Percentiles rank a stretch among this genome's conserved stretches.
Conservation (phyloP, 73 alveolate species). For the Paramecium bursaria region DNA sequence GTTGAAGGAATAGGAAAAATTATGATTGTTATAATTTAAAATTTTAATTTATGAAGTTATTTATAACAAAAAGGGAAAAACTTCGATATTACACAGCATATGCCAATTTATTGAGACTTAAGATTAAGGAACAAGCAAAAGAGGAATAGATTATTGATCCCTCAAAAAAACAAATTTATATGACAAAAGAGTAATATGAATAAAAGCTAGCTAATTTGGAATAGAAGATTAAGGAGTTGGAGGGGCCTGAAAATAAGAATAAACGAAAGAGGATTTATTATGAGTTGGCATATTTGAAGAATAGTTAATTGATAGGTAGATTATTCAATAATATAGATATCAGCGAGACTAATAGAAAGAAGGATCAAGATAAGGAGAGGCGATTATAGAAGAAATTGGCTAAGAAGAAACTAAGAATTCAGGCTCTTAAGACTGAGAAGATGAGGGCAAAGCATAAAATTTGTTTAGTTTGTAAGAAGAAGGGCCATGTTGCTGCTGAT, state of each 20-base stretch:
- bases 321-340: slow-evolving; percentile 27
- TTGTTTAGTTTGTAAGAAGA: slow-evolving; percentile 77
- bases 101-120: too few species aligned
- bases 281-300: slow-evolving; percentile 52
- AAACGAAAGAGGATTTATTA: slow-evolving; percentile 61
- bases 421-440: slow-evolving; percentile 73
- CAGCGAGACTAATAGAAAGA: slow-evolving; percentile 18
- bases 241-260: slow-evolving; percentile 56
- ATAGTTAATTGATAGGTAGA: background rate
- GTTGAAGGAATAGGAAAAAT: too few species aligned
- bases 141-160: too few species aligned
- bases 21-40: too few species aligned
- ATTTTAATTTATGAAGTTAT: too few species aligned
- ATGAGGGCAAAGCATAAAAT: slow-evolving; percentile 79
- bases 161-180: background rate
- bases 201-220: slow-evolving; percentile 5
- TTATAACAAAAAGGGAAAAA: too few species aligned
- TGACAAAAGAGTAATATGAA: slow-evolving; percentile 46
- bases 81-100: too few species aligned
- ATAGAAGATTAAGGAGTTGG: slow-evolving; percentile 6
- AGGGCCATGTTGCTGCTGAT: slow-evolving; percentile 78
- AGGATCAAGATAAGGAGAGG: slow-evolving; percentile 48
- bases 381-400: slow-evolving; percentile 72
- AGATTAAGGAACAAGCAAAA: too few species aligned
- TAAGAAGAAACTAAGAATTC: slow-evolving; percentile 73